These are phyloP conservation scores for Metroxylon sagu DNA, from an alignment of 176 grass and related monocot genomes.

Conservation along the genomic window DNA sequence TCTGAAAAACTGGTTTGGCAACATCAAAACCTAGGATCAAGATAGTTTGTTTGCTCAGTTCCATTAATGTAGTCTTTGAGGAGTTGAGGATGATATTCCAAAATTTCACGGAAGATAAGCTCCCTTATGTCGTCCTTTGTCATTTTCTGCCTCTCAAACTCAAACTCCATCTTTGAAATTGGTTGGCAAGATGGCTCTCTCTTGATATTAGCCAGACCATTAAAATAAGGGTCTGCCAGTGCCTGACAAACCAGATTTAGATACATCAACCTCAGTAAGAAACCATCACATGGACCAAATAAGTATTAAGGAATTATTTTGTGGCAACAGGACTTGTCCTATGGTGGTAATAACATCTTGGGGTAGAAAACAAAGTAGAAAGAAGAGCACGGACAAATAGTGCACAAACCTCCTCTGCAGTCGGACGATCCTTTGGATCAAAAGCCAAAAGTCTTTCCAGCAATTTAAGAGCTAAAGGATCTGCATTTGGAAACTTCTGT, in stretches of 20 bases:
- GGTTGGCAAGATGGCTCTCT: slow-evolving; percentile 19
- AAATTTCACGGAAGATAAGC: slow-evolving; percentile 19
- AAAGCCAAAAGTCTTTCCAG: slow-evolving; percentile 16
- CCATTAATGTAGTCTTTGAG: slow-evolving; percentile 18
- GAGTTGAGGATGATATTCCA: slow-evolving; percentile 23
- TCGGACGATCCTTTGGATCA: slow-evolving; percentile 12
- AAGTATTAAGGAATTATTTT: not conserved
- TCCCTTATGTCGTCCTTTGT: slow-evolving; percentile 18
- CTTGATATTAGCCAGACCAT: slow-evolving; percentile 14
- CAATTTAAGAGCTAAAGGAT: slow-evolving; percentile 15
- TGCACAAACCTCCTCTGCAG: slow-evolving; percentile 6
- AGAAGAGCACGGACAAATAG: not conserved
- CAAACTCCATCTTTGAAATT: slow-evolving; percentile 22
- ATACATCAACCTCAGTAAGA: not conserved
- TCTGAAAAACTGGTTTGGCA: not conserved
- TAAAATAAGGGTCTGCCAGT: slow-evolving; percentile 19
- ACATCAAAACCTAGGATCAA: slow-evolving; percentile 9
- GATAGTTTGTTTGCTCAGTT: slow-evolving; percentile 11
- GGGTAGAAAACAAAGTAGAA: not conserved
- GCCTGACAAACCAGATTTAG: slow-evolving; percentile 6
- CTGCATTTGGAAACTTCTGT: slow-evolving; percentile 20
- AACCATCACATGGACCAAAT: not conserved
- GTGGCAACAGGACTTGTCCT: not conserved
- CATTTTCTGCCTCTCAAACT: slow-evolving; percentile 11
- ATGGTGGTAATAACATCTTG: not conserved